A percentile compares a stretch with the other conserved stretches of the same genome.
Evolutionary conservation across 768 basidiomycete species (phyloP).

Genomic region (Suillus variegatus): DNA sequence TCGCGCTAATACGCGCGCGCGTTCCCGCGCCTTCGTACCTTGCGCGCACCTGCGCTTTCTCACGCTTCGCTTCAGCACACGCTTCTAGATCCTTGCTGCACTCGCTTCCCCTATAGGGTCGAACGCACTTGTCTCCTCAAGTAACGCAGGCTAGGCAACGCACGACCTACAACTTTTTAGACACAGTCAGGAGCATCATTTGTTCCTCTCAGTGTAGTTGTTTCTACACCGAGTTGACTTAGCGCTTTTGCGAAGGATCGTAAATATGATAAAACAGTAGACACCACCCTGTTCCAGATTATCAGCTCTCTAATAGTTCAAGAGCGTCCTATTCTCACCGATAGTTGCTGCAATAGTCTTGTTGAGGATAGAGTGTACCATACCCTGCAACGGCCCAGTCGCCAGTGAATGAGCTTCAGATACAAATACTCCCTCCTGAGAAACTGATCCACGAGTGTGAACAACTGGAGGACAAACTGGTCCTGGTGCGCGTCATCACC

Average conservation of each 20-base stretch:
- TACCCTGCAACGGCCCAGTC: slow-evolving; percentile 88
- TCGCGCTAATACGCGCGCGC: too few relatives aligned
- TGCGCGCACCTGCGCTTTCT: too few relatives aligned
- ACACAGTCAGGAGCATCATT: too few relatives aligned
- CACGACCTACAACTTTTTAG: too few relatives aligned
- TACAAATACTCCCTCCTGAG: slow-evolving; percentile 95
- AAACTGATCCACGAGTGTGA: slow-evolving; percentile 95
- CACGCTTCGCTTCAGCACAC: too few relatives aligned
- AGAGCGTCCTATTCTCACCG: slow-evolving; percentile 83
- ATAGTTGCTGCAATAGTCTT: slow-evolving; percentile 95
- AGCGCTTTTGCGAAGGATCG: slow-evolving; percentile 67
- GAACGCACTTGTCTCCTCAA: too few relatives aligned
- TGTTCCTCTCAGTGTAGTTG: too few relatives aligned
- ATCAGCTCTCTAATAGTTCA: slow-evolving; percentile 84
- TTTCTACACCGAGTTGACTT: slow-evolving; percentile 97
- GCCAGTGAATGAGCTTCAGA: slow-evolving; percentile 85
- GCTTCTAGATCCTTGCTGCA: too few relatives aligned
- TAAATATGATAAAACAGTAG: too few relatives aligned
- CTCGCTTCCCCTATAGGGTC: too few relatives aligned
- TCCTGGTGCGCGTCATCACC: slow-evolving; percentile 99
- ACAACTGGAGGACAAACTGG: slow-evolving; percentile 97
- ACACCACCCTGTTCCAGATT: slow-evolving; percentile 81
- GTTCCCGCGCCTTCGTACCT: too few relatives aligned
- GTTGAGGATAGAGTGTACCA: slow-evolving; percentile 97
- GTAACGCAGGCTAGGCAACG: too few relatives aligned